Conservation (phyloP, 192 early-diverging fungal species). For the Coemansia sp. region DNA sequence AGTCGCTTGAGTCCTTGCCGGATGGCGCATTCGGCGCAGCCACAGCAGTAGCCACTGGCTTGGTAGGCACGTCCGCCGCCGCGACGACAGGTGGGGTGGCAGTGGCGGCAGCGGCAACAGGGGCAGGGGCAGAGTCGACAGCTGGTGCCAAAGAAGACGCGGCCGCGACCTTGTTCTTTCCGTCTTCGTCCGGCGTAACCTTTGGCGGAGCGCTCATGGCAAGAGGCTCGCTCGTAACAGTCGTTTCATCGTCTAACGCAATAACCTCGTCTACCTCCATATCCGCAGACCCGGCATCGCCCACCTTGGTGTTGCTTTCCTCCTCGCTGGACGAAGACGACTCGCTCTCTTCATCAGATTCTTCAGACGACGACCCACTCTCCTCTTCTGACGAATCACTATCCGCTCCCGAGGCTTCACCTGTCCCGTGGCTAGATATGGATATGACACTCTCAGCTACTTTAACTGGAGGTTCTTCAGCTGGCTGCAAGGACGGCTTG, state of each 20-base stretch:
- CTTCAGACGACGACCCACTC: conserved; percentile 8
- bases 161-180: not conserved
- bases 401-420: not conserved
- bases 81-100: not conserved
- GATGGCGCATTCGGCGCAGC: not conserved
- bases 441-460: not conserved
- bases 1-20: not conserved
- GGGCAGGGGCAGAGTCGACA: not conserved
- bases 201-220: not conserved
- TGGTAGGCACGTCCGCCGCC: not conserved
- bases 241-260: not conserved
- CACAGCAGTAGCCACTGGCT: not conserved
- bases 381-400: not conserved
- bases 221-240: not conserved
- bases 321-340: conserved; percentile 11
- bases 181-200: not conserved
- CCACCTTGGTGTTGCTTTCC: not conserved
- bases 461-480: not conserved
- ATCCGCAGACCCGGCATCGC: not conserved
- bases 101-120: not conserved
- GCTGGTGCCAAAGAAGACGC: not conserved
- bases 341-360: conserved; percentile 12
- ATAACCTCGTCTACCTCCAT: not conserved
- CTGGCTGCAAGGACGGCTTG: not conserved
- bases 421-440: not conserved